Evolutionary conservation across 495 filamentous ascomycete species (phyloP).

Genomic region (Tetracladium setigerum): DNA sequence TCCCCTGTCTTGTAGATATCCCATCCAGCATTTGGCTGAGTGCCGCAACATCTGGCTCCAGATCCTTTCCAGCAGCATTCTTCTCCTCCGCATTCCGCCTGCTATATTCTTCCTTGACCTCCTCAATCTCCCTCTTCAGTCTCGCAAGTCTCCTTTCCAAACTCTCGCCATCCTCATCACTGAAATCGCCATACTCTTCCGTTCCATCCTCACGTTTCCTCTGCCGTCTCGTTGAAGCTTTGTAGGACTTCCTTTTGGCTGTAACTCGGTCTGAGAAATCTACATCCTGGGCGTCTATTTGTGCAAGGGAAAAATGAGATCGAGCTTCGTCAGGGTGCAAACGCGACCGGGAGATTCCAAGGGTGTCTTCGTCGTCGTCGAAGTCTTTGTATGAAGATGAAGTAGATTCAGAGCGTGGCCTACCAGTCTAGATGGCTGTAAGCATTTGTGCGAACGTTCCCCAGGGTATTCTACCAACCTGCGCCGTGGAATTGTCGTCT

Average conservation of each 20-base stretch:
- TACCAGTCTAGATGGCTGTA: constrained; percentile 16
- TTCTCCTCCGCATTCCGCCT: constrained; percentile 35
- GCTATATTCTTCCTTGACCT: constrained; percentile 61
- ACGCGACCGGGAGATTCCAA: constrained; percentile 63
- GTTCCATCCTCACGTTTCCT: constrained; percentile 51
- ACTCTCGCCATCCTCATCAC: constrained; percentile 61
- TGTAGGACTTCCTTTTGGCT: constrained; percentile 73
- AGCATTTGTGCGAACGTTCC: constrained; percentile 3
- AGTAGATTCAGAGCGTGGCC: constrained; percentile 15
- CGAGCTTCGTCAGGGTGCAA: constrained; percentile 72
- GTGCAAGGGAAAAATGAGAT: constrained; percentile 66
- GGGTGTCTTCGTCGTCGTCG: constrained; percentile 48
- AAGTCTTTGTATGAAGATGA: constrained; percentile 35
- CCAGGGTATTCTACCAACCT: constrained; percentile 36
- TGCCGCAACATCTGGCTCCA: constrained; percentile 34
- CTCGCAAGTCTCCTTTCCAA: constrained; percentile 71
- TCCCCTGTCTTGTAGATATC: constrained; percentile 25
- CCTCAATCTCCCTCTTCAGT: constrained; percentile 69
- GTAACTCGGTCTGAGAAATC: constrained; percentile 80
- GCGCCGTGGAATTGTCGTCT: constrained; percentile 79
- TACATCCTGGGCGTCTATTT: constrained; percentile 63
- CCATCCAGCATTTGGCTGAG: constrained; percentile 61
- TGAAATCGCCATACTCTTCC: constrained; percentile 57
- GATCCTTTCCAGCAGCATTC: constrained; percentile 20
- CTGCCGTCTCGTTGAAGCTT: constrained; percentile 57